Percentiles rank a stretch among this genome's conserved stretches.
Conservation (phyloP, 306 rosid genomes). For the Rosa rugosa region DNA sequence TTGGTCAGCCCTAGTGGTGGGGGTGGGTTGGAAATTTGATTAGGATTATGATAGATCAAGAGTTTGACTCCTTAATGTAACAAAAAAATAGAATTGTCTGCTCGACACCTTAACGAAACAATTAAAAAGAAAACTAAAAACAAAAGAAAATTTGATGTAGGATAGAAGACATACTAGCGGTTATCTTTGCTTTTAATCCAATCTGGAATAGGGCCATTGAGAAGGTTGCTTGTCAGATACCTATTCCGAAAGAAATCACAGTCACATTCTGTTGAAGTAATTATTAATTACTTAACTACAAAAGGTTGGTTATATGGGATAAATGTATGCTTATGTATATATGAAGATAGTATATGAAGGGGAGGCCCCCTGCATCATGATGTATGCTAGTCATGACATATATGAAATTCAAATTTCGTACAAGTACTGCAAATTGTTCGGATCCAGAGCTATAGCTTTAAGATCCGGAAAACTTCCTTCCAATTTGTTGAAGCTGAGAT, state of each 20-base stretch:
- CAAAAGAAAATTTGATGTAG: background rate
- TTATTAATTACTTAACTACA: background rate
- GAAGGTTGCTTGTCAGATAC: slow-evolving; percentile 23
- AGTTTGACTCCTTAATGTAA: too few relatives aligned
- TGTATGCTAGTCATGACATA: background rate
- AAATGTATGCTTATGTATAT: background rate
- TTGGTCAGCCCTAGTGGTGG: too few relatives aligned
- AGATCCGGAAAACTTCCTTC: slow-evolving; percentile 4
- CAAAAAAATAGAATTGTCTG: too few relatives aligned
- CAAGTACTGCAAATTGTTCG: background rate
- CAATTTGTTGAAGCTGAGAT: slow-evolving; percentile 33
- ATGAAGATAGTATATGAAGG: background rate
- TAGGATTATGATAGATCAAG: too few relatives aligned
- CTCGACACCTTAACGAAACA: too few relatives aligned
- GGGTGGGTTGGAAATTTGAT: too few relatives aligned
- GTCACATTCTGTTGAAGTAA: background rate
- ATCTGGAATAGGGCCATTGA: slow-evolving; percentile 8
- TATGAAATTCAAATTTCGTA: slow-evolving; percentile 9
- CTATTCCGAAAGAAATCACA: background rate
- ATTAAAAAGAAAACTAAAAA: too few relatives aligned
- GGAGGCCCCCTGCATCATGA: background rate
- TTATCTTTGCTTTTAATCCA: background rate
- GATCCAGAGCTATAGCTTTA: background rate
- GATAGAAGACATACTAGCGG: background rate
- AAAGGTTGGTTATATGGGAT: background rate